A percentile compares a stretch with the other conserved stretches of the same genome.
phyloP scores from a whole-genome alignment of 2,329 filamentous ascomycete species.

The Emericellopsis atlantica region DNA sequence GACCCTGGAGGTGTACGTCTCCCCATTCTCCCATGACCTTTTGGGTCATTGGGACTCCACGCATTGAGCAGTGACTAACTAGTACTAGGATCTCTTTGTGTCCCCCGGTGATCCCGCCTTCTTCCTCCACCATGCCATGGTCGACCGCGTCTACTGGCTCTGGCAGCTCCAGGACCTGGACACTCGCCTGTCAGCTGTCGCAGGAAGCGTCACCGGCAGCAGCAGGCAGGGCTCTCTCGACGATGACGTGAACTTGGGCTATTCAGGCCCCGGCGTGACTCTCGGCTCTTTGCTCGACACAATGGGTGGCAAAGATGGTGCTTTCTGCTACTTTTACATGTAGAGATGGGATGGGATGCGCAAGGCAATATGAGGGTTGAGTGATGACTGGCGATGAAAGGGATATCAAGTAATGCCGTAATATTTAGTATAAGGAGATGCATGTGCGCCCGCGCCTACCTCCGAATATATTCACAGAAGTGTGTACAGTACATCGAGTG shows the following conservation, averaged over 20 bases:
- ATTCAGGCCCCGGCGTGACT: background rate
- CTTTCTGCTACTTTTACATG: constrained; percentile 6
- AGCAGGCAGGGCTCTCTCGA: constrained; percentile 1
- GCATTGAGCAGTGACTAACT: background rate
- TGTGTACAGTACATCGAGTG: too few relatives aligned
- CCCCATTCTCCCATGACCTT: background rate
- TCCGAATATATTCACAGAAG: too few relatives aligned
- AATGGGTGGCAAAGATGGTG: constrained; percentile 3
- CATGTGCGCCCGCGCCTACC: too few relatives aligned
- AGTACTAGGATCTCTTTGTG: constrained; percentile 11
- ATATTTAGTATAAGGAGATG: too few relatives aligned
- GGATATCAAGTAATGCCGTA: too few relatives aligned
- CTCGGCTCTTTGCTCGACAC: constrained; percentile 4
- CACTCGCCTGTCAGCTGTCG: constrained; percentile 2
- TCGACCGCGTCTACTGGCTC: constrained; percentile 12
- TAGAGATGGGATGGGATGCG: background rate
- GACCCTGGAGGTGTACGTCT: constrained; percentile 5
- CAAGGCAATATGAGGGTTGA: too few relatives aligned
- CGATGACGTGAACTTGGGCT: constrained; percentile 4
- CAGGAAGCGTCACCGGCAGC: background rate
- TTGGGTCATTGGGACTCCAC: background rate
- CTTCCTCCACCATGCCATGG: constrained; percentile 12
- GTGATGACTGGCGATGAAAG: too few relatives aligned
- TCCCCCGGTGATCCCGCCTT: constrained; percentile 15
- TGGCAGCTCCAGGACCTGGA: constrained; percentile 8